Evolutionary conservation across 257 asterid species (phyloP).

Genomic region (Solanum etuberosum): DNA sequence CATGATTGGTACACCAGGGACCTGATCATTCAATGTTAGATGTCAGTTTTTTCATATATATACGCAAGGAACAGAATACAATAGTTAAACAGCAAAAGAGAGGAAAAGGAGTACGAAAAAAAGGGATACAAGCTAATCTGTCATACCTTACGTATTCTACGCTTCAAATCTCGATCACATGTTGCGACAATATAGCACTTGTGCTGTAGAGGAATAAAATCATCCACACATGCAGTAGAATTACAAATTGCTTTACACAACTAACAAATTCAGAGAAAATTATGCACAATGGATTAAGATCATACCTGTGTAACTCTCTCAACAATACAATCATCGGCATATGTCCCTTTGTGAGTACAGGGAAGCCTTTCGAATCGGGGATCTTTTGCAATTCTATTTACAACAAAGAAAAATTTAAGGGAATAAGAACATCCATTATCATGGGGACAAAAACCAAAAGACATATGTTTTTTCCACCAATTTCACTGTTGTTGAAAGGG

Average conservation of each 20-base stretch:
- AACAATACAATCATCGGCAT: slow-evolving; percentile 97
- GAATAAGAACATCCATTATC: not conserved
- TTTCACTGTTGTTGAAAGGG: not conserved
- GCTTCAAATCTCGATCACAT: slow-evolving; percentile 92
- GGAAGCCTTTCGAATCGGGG: slow-evolving; percentile 99
- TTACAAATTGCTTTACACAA: too few species aligned
- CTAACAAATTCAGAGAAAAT: not conserved
- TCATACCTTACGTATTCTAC: slow-evolving; percentile 85
- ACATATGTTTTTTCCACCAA: not conserved
- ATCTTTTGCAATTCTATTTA: slow-evolving; percentile 84
- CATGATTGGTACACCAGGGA: slow-evolving; percentile 97
- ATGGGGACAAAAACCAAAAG: not conserved
- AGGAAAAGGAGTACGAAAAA: not conserved
- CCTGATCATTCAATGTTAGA: slow-evolving; percentile 22
- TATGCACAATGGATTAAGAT: not conserved
- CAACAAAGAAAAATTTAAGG: not conserved
- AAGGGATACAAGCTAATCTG: not conserved
- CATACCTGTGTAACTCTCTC: slow-evolving; percentile 88
- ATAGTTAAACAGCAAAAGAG: not conserved
- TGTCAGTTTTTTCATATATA: not conserved
- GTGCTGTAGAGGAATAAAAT: slow-evolving; percentile 39
- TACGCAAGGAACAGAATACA: not conserved
- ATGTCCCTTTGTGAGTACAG: slow-evolving; percentile 89
- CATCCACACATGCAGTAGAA: not conserved
- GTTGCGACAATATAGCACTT: slow-evolving; percentile 97